phyloP scores from a whole-genome alignment of 2,329 filamentous ascomycete genomes.

The Colletotrichum acutatum region DNA sequence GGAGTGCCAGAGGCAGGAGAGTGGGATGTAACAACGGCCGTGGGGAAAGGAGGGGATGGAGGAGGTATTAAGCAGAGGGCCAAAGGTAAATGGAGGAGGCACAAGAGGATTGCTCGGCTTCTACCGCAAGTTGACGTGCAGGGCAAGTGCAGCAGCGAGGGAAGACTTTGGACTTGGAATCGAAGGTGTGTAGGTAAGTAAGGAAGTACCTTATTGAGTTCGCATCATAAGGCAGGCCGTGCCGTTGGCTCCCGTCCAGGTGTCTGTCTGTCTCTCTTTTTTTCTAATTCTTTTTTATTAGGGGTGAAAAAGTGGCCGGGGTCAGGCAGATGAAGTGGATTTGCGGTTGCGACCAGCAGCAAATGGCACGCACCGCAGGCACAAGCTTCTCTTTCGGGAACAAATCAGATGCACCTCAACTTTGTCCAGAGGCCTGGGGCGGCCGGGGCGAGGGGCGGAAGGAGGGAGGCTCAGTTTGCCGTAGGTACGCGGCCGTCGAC shows the following conservation, averaged over 20 bases:
- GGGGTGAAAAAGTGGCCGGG: constrained; percentile 18
- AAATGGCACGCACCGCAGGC: constrained; percentile 26
- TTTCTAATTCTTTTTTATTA: constrained; percentile 7
- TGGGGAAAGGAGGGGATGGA: not conserved
- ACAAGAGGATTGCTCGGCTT: constrained; percentile 5
- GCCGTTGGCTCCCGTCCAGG: not conserved
- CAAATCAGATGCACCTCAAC: constrained; percentile 17
- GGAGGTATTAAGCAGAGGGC: constrained; percentile 1
- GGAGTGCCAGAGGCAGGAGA: constrained; percentile 1
- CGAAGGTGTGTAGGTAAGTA: not conserved
- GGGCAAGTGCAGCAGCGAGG: not conserved
- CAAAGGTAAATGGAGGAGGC: not conserved
- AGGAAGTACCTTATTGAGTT: constrained; percentile 19
- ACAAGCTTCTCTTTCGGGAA: constrained; percentile 28
- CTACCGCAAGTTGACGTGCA: constrained; percentile 9
- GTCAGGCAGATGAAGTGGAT: constrained; percentile 5
- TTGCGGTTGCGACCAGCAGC: constrained; percentile 10
- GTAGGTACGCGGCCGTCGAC: constrained; percentile 32
- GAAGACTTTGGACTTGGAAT: constrained; percentile 2
- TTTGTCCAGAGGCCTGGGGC: constrained; percentile 22
- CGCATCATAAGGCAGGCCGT: constrained; percentile 28
- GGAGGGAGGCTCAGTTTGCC: constrained; percentile 26
- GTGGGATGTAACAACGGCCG: not conserved
- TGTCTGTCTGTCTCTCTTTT: not conserved
- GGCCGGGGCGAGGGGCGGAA: constrained; percentile 1